Conservation (phyloP, 2,329 filamentous ascomycete species). For the Tolypocladium sp. region DNA sequence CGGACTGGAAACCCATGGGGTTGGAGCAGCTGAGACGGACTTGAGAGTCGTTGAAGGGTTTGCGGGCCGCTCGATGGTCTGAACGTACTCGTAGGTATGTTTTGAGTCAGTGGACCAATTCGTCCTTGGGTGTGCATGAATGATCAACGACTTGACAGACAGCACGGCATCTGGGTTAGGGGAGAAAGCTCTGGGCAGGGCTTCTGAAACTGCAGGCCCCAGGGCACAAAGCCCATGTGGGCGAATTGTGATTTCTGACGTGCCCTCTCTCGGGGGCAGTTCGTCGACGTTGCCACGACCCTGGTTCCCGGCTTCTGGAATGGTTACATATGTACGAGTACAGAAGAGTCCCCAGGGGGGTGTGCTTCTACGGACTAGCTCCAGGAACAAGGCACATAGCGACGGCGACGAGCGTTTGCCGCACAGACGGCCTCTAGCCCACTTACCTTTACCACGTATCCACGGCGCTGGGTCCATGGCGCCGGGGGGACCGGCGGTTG, state of each 20-base stretch:
- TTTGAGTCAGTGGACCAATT: neutral
- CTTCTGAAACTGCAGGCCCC: neutral
- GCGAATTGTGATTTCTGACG: too few species aligned
- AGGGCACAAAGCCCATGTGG: too few species aligned
- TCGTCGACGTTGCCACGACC: neutral
- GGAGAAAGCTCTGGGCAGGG: neutral
- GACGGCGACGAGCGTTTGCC: neutral
- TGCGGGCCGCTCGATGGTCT: neutral
- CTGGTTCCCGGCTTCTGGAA: neutral
- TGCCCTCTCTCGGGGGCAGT: neutral
- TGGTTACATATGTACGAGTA: neutral
- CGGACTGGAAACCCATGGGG: neutral
- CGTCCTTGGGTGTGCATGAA: neutral
- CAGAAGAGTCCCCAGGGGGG: neutral
- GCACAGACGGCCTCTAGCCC: neutral
- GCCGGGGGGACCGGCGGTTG: neutral
- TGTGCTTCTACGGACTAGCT: neutral
- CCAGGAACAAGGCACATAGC: neutral
- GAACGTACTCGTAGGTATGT: neutral
- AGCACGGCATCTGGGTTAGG: neutral
- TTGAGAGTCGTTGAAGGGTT: too few species aligned
- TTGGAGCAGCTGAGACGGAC: neutral
- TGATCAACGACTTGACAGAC: neutral
- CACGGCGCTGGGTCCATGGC: neutral
- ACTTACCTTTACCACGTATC: neutral